phyloP scores from a whole-genome alignment of 2,329 filamentous ascomycete genomes.

The Bipolaris cookei region DNA sequence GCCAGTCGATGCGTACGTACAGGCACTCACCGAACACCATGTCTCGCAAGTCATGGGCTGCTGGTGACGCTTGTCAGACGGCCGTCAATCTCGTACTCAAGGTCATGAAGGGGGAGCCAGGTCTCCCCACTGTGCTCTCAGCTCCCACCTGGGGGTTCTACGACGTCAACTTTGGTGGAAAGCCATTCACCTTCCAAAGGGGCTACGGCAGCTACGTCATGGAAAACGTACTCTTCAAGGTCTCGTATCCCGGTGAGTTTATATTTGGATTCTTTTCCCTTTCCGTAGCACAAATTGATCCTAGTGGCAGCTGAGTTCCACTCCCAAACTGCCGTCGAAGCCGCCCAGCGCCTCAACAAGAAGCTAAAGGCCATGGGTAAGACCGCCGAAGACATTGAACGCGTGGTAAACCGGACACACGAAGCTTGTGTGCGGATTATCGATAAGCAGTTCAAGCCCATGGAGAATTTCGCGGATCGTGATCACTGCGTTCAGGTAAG shows the following conservation, averaged over 20 bases:
- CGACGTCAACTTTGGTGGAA: conserved; percentile 95
- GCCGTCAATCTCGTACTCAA: conserved; percentile 91
- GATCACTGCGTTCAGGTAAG: conserved; percentile 93
- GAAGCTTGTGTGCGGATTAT: conserved; percentile 99
- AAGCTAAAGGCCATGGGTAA: conserved; percentile 85
- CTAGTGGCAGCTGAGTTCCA: conserved; percentile 78
- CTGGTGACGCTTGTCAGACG: conserved; percentile 95
- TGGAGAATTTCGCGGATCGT: conserved; percentile 99
- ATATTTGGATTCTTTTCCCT: neutral
- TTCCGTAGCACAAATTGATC: conserved; percentile 5
- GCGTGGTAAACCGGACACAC: conserved; percentile 92
- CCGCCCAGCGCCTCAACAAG: conserved; percentile 84
- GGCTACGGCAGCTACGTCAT: conserved; percentile 98
- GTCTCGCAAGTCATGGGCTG: conserved; percentile 99
- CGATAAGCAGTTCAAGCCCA: conserved; percentile 99
- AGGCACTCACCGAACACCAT: conserved; percentile 98
- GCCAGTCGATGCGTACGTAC: conserved; percentile 95
- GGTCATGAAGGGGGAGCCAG: conserved; percentile 88
- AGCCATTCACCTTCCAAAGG: conserved; percentile 90
- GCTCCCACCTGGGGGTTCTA: conserved; percentile 98
- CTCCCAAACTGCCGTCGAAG: conserved; percentile 97
- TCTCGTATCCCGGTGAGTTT: conserved; percentile 85
- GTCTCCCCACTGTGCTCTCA: conserved; percentile 89
- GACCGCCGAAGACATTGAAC: conserved; percentile 87
- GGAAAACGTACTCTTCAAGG: conserved; percentile 99